phyloP scores from a whole-genome alignment of 2,329 filamentous ascomycete genomes.

The Daldinia eschscholtzii region DNA sequence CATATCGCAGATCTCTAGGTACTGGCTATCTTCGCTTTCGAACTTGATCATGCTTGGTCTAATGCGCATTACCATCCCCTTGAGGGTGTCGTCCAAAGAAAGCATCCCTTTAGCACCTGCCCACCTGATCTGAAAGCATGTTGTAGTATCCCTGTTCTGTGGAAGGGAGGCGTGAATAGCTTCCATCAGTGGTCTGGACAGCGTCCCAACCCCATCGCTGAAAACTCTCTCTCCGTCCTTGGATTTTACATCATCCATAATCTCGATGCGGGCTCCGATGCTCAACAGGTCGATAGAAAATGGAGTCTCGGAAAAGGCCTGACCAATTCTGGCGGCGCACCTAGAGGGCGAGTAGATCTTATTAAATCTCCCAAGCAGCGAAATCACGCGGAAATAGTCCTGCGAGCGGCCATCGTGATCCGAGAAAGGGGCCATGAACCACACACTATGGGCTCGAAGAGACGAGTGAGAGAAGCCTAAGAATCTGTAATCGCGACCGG shows the following conservation, averaged over 20 bases:
- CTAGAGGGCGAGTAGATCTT: constrained; percentile 66
- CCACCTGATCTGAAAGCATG: constrained; percentile 80
- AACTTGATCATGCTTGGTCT: constrained; percentile 87
- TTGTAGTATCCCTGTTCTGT: constrained; percentile 63
- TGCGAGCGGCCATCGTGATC: constrained; percentile 53
- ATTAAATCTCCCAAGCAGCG: constrained; percentile 63
- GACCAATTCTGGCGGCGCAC: constrained; percentile 71
- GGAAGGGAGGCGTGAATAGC: constrained; percentile 71
- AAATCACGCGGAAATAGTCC: constrained; percentile 60
- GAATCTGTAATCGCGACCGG: constrained; percentile 73
- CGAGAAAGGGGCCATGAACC: constrained; percentile 68
- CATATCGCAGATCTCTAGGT: constrained; percentile 79
- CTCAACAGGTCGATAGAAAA: constrained; percentile 67
- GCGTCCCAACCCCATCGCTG: constrained; percentile 83
- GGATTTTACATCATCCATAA: constrained; percentile 66
- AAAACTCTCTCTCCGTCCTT: constrained; percentile 69
- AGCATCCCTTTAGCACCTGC: constrained; percentile 84
- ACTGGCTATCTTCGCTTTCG: constrained; percentile 62
- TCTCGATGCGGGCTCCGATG: constrained; percentile 51
- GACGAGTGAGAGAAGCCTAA: constrained; percentile 86
- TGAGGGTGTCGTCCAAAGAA: constrained; percentile 72
- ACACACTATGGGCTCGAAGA: constrained; percentile 76
- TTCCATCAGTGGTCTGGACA: constrained; percentile 71
- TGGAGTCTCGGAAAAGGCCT: constrained; percentile 81
- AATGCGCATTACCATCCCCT: constrained; percentile 70